Conservation (phyloP, 2,329 filamentous ascomycete genomes). For the Colletotrichum nymphaeae region DNA sequence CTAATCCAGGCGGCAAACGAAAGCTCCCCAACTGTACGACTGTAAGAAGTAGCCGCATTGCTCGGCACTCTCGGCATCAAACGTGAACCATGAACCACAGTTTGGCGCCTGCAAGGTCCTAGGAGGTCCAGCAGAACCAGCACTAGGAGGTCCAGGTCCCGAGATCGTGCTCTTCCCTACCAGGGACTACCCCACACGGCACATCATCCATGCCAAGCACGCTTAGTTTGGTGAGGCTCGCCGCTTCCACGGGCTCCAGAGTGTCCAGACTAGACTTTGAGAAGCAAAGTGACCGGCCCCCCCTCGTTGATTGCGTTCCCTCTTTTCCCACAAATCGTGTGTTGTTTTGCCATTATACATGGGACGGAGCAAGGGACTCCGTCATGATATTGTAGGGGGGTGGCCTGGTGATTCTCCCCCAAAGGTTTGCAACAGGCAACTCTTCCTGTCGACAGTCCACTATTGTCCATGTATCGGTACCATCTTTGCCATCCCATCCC, state of each 20-base stretch:
- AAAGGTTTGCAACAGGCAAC: not conserved
- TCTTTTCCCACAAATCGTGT: not conserved
- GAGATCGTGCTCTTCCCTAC: conserved; percentile 17
- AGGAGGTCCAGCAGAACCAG: not conserved
- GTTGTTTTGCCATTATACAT: conserved; percentile 16
- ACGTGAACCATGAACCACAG: not conserved
- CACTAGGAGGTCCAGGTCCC: conserved; percentile 7
- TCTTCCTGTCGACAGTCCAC: not conserved
- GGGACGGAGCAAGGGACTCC: conserved; percentile 21
- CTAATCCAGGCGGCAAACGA: not conserved
- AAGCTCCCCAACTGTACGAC: not conserved
- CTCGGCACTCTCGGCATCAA: conserved; percentile 6
- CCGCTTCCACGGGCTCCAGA: not conserved
- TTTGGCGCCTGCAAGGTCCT: not conserved
- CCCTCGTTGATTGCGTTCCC: not conserved
- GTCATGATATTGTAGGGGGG: conserved; percentile 11
- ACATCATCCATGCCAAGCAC: conserved; percentile 24
- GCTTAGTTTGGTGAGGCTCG: conserved; percentile 6
- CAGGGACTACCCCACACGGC: conserved; percentile 24
- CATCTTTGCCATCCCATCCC: not conserved
- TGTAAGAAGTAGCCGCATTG: conserved; percentile 1
- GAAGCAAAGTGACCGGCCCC: not conserved
- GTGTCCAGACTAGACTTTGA: not conserved
- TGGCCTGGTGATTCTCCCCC: not conserved
- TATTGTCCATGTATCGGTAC: not conserved